Base-by-base conservation (phyloP, 1,284 basidiomycete genomes). In the Rhodotorula sp. region DNA sequence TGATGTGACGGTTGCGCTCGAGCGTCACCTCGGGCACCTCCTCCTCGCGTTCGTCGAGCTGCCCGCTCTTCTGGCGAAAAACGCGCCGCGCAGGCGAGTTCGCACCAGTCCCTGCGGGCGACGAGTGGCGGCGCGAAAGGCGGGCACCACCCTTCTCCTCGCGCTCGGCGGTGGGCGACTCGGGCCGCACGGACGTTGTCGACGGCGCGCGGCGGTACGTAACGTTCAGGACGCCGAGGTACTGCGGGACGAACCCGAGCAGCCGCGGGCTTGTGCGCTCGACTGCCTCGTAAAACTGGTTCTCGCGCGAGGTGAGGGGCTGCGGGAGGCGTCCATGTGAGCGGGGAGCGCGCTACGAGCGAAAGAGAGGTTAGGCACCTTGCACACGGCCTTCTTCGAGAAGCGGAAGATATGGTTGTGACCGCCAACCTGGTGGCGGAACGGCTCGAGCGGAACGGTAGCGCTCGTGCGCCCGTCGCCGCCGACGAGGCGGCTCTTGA, bases 381-480 rank as follows among this genome's bases (percentile, higher is more conserved):
- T 99, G 86, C 96, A 99, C 29, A 99, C 94, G 19, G 97, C 96
- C 66, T 94, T 88, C 78, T 94, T 93, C 3, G 96, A 98, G 79
- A 99, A 99, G 81, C 95, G 95, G 83, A 99, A 99, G 79, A 99
- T 97, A 72, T 93, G 91, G 77, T 88, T 93, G 82, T 99, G 96
- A 1, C 96, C 96, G 55, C 96, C 96, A 36, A 99, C 96, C 82
- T 98, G 95, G 80, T 99, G 97, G 67, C 92, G 89, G 83, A 97
- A 99, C 3, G 97, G 97, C 69, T 92, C 89, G 10, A 99, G 85
- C 50, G 96, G 96, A 58, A 99, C 94, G 66, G 94, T 92, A n/a
- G 92, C 69, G 60, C 70, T 70, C 34, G 69, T 69, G 34, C 64
- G 65, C 4, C 74, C 74, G 17, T 71, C 69, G 8, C 61, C 61